Conservation (phyloP, 1,284 basidiomycete species). For the Meripilus lineatus region DNA sequence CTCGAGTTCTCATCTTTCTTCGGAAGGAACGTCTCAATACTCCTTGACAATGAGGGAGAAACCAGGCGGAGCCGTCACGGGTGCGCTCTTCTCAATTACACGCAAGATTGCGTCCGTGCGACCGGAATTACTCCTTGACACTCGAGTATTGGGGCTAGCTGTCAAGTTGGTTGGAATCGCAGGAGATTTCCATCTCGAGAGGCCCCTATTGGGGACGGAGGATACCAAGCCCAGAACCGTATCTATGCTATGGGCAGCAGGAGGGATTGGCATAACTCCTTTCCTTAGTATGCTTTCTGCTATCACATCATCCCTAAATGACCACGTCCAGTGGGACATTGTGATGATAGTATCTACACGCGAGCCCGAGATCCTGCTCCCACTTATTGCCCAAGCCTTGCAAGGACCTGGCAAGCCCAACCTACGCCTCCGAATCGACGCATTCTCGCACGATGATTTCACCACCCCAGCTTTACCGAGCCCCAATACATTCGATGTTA, state of each 20-base stretch:
- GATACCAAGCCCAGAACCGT: background rate
- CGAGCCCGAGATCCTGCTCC: slow-evolving; percentile 43
- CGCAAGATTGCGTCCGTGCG: slow-evolving; percentile 32
- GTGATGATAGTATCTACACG: slow-evolving; percentile 42
- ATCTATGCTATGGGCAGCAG: slow-evolving; percentile 45
- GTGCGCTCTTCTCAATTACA: slow-evolving; percentile 44
- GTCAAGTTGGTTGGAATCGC: slow-evolving; percentile 33
- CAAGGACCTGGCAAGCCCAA: background rate
- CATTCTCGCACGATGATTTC: slow-evolving; percentile 3
- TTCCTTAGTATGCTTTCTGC: slow-evolving; percentile 46
- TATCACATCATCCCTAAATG: slow-evolving; percentile 16
- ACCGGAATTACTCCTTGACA: slow-evolving; percentile 36
- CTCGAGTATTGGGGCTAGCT: slow-evolving; percentile 25
- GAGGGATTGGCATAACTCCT: slow-evolving; percentile 56
- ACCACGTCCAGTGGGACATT: slow-evolving; percentile 29
- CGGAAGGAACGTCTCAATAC: slow-evolving; percentile 26
- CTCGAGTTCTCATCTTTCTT: slow-evolving; percentile 30
- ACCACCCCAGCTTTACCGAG: background rate
- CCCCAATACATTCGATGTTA: background rate
- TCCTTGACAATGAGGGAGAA: slow-evolving; percentile 49
- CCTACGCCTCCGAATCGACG: slow-evolving; percentile 4
- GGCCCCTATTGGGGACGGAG: slow-evolving; percentile 1
- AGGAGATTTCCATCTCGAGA: slow-evolving; percentile 32
- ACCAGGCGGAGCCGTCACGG: slow-evolving; percentile 47
- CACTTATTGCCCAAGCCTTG: slow-evolving; percentile 29